phyloP scores from a whole-genome alignment of 164 flowering plant genomes.

The Macadamia integrifolia region DNA sequence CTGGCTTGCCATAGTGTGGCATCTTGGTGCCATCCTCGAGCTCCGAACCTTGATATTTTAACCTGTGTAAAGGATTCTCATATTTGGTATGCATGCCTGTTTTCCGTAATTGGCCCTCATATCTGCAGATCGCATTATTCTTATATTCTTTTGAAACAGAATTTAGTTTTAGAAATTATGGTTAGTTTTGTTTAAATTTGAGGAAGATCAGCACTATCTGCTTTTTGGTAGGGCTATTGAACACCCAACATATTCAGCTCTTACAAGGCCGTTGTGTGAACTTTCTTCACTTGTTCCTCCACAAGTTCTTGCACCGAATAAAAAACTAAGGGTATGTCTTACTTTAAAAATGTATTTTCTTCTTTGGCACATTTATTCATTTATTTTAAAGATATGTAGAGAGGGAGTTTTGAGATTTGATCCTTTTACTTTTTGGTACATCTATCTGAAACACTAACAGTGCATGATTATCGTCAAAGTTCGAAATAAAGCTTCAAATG shows the following conservation, averaged over 20 bases:
- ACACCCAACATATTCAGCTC: slow-evolving; percentile 93
- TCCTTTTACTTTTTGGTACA: no score
- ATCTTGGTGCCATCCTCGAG: slow-evolving; percentile 99
- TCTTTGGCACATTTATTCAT: background rate
- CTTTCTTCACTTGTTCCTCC: slow-evolving; percentile 88
- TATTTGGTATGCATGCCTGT: slow-evolving; percentile 61
- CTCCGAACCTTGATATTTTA: slow-evolving; percentile 92
- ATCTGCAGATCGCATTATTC: background rate
- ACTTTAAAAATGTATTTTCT: background rate
- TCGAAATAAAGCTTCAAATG: no score
- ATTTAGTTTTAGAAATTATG: background rate
- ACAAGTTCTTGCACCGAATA: slow-evolving; percentile 71
- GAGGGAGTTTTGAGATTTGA: background rate
- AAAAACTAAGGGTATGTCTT: slow-evolving; percentile 78
- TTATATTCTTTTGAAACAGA: background rate
- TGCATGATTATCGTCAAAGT: no score
- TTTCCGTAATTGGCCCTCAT: background rate
- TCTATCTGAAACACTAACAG: no score
- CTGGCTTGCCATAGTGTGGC: slow-evolving; percentile 95
- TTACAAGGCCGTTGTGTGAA: slow-evolving; percentile 96
- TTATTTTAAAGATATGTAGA: background rate
- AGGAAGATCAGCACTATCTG: background rate
- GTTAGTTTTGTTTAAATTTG: slow-evolving; percentile 6
- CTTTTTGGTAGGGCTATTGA: slow-evolving; percentile 88
- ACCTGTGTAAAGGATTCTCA: slow-evolving; percentile 99